A percentile compares a stretch with the other conserved stretches of the same genome.
These are phyloP conservation scores for Lasiodiplodia gonubiensis DNA, from an alignment of 2,329 filamentous ascomycete genomes.

Conservation along the genomic window DNA sequence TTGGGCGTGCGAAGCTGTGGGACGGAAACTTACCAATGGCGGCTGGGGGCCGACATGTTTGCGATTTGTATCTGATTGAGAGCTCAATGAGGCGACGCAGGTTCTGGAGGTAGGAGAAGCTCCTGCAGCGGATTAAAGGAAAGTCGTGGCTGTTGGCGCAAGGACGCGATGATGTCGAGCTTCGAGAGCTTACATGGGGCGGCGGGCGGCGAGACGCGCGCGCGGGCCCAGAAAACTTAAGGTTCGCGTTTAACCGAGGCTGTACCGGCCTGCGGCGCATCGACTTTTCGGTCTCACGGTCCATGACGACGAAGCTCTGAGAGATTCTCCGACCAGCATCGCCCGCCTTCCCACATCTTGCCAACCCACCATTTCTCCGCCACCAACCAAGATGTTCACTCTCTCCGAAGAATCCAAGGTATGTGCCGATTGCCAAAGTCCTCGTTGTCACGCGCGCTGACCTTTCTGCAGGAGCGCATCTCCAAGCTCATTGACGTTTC, in stretches of 20 bases:
- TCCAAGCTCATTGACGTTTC: conserved; percentile 95
- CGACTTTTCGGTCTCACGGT: conserved; percentile 23
- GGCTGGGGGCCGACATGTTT: conserved; percentile 23
- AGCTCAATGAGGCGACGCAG: neutral
- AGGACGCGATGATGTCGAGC: conserved; percentile 17
- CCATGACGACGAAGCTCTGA: conserved; percentile 22
- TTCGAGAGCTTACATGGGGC: conserved; percentile 19
- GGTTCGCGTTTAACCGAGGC: neutral
- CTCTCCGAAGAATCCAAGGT: conserved; percentile 99
- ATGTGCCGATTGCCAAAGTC: conserved; percentile 36
- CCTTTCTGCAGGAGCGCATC: conserved; percentile 84
- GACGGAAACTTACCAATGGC: conserved; percentile 23
- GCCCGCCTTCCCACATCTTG: conserved; percentile 17
- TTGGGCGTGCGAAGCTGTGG: neutral
- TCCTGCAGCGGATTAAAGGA: neutral
- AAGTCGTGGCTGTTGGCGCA: conserved; percentile 2
- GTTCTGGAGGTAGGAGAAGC: neutral
- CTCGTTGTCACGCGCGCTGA: neutral
- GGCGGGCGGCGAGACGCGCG: conserved; percentile 21
- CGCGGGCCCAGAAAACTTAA: conserved; percentile 14
- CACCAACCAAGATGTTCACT: conserved; percentile 52
- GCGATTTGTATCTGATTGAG: neutral
- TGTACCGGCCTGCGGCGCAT: conserved; percentile 24
- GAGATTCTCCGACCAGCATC: conserved; percentile 15
- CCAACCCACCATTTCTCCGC: neutral